Evolutionary conservation across 2,329 filamentous ascomycete species (phyloP), one percentile per base, ranked within the genome.

Genomic region (Colletotrichum sp.): DNA sequence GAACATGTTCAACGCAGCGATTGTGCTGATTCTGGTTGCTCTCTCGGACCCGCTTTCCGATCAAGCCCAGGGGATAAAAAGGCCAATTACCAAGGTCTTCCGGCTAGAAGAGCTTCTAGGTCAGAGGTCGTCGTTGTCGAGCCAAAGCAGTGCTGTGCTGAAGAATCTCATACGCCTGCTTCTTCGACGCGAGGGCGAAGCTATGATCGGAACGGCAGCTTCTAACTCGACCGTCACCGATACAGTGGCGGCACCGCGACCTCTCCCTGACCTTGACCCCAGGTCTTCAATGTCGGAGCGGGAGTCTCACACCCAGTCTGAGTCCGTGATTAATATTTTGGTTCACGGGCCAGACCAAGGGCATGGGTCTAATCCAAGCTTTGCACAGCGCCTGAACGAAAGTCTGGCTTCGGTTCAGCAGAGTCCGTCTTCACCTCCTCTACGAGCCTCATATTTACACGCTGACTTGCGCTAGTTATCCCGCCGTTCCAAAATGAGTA

Each of bases 401-500:
- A 52, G 44, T 52, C 44, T 52, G 44, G 44, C 44, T 21, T 52
- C 44, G 10, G 44, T 52, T 1, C 44, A 52, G 44, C 44, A 52
- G 44, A 52, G 44, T 52, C 21, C 12, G 44, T 52, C n/a, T 21
- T 52, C n/a, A 52, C 2, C 1, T 1, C n/a, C 44, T 0, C 2
- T 21, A 13, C 1, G 1, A 49, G 2, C 3, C 44, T 52, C 10
- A 3, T 52, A 0, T 21, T 52, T 2, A 52, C 4, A 13, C 18
- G 6, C 44, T 52, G n/a, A 52, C n/a, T 21, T 21, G 2, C n/a
- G 44, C 44, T 7, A 52, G 44, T 52, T 21, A 52, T 52, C n/a
- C 44, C 44, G 1, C 44, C 44, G n/a, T 52, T 52, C n/a, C 44
- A 52, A 21, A 13, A 21, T 2, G 44, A 52, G 44, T 52, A 52